Base-by-base conservation (phyloP, 108 stramenopile genomes). In the Cyclotella choctawhatcheeana region DNA sequence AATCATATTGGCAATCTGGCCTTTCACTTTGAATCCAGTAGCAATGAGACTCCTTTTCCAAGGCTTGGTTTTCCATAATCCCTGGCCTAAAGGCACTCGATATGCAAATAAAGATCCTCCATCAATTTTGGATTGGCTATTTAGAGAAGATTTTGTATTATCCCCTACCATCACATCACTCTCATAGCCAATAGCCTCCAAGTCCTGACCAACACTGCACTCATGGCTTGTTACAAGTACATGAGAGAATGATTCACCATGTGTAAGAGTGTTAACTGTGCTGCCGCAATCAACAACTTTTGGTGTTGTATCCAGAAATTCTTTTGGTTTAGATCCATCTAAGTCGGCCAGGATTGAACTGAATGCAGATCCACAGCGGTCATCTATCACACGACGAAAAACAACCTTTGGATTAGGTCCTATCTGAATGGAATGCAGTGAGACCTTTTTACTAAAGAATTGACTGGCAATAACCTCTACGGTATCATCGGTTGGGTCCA, bases 101-200 rank as follows among this genome's bases (percentile, higher is more conserved):
- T 97, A 98, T 5, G 92, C 91, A 60, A 96, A 95, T 24, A 98
- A 76, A 5, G 94, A 91, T 5, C 97, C 97, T 21, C 93, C 93
- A 20, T 92, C 89, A 31, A 68, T 73, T 78, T 77, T 76, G 7
- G 73, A 64, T 67, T 76, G 81, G n/a, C 30, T 30, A 7, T 56
- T 18, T 22, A 24, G 10, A 14, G 3, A 56, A 16, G 55, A 18
- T 6, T 27, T 21, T 18, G 20, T 43, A 22, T 21, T 43, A 26
- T 60, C 40, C 5, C 63, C 30, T 2, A 64, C 63, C 26, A 30
- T 44, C 29, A 64, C 44, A 1, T 64, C 43, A 2, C 73, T 25
- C 32, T 48, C 26, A 21, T 59, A 45, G 44, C 67, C 27, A 2
- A 12, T 12, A 1, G 55, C 31, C 31, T 56, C 55, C 14, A 13